Conservation (phyloP, 495 filamentous ascomycete species). For the Xylaria longipes region DNA sequence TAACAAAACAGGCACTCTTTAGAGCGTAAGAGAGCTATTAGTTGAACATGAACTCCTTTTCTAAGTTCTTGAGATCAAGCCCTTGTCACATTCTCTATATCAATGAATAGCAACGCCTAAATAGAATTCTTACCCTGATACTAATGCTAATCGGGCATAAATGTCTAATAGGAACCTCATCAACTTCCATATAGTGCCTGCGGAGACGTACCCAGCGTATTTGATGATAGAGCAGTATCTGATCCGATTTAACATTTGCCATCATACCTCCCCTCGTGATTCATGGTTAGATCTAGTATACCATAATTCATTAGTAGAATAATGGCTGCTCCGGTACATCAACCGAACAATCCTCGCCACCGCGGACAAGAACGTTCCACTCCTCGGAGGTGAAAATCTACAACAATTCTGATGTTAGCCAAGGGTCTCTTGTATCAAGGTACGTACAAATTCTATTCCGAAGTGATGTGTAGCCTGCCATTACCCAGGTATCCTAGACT, state of each 20-base stretch:
- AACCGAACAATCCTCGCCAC: slow-evolving; percentile 22
- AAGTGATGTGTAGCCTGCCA: neutral
- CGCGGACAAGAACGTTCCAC: slow-evolving; percentile 23
- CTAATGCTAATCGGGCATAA: neutral
- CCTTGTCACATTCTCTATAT: too few species aligned
- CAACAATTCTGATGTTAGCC: neutral
- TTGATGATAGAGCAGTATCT: neutral
- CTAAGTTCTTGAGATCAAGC: too few species aligned
- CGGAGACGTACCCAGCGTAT: neutral
- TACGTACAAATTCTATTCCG: neutral
- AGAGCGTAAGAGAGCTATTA: too few species aligned
- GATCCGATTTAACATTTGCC: neutral
- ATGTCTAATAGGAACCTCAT: neutral
- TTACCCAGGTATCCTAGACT: too few species aligned
- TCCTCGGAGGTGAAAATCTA: slow-evolving; percentile 21
- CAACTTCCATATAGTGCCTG: neutral
- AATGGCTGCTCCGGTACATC: slow-evolving; percentile 18
- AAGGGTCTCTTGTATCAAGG: neutral
- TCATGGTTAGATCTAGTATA: neutral
- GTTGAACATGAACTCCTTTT: too few species aligned
- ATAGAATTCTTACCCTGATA: too few species aligned
- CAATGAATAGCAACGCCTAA: too few species aligned
- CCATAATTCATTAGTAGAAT: slow-evolving; percentile 9
- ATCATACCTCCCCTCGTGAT: neutral
- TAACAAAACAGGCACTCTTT: too few species aligned